Base-by-base conservation (phyloP, 306 rosid genomes). In the Prunus campanulata region DNA sequence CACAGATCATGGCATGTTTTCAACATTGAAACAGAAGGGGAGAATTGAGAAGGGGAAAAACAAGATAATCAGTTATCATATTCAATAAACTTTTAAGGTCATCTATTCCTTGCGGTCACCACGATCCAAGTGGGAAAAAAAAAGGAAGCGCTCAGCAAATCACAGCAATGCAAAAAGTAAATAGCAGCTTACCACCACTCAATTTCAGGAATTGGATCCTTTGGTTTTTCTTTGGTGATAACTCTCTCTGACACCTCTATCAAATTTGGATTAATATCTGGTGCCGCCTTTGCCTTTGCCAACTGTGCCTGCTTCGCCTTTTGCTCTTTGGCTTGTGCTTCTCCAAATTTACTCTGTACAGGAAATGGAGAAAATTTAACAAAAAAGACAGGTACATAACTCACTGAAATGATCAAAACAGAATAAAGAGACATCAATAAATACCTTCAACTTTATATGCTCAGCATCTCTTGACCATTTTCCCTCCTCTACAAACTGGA, bases 301-400 rank as follows among this genome's bases (percentile, higher is more conserved):
- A 94, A 77, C 69, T 94, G 98, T 22, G 96, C 97, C 87, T 83
- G 95, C 83, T 94, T 94, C 72, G 91, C 98, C 85, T 55, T 90
- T 68, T 93, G 96, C 90, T 94, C 98, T 83, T 90, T 94, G 20
- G 98, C 98, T 88, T 92, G 98, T 75, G 97, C 95, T 86, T 95
- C 98, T 77, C 98, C 98, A 86, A 90, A 95, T 87, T 92, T 84
- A 83, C 91, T 92, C 98, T 94, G 87, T 50, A 78, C 12, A 66
- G 77, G 46, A 73, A 27, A 18, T 22, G 19, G 3, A 2, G 48
- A 66, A 71, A 71, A 3, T 64, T 50, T 13, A n/a, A 27, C 27
- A 3, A 3, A 35, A 49, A 65, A 66, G 69, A 61, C 62, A 60
- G 8, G 79, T 54, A 67, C 22, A 71, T 32, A 63, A 62, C 22